Conservation (phyloP, 1,284 basidiomycete genomes). For the Sanghuangporus baumii region DNA sequence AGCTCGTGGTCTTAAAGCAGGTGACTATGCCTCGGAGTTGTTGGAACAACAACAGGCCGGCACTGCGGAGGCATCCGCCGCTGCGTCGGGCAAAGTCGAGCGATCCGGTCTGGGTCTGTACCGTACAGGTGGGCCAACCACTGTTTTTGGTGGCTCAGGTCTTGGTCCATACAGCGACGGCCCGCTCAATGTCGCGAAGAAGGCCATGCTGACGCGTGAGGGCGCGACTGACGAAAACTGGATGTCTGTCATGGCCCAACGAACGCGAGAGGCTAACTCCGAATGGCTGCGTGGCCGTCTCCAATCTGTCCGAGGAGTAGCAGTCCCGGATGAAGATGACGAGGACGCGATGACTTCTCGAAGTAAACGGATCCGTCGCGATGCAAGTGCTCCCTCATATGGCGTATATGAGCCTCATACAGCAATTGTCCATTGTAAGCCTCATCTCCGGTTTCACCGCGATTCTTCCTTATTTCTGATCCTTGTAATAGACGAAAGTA, state of each 20-base stretch:
- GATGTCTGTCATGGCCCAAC: slow-evolving; percentile 75
- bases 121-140: slow-evolving; percentile 80
- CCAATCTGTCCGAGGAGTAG: slow-evolving; percentile 46
- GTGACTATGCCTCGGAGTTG: slow-evolving; percentile 73
- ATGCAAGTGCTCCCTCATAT: slow-evolving; percentile 33
- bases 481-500: slow-evolving; percentile 48
- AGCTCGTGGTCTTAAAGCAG: slow-evolving; percentile 66
- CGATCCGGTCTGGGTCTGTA: slow-evolving; percentile 57
- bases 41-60: slow-evolving; percentile 57
- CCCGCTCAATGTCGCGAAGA: slow-evolving; percentile 72
- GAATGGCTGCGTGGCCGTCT: slow-evolving; percentile 60
- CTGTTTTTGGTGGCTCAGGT: slow-evolving; percentile 78
- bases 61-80: slow-evolving; percentile 37
- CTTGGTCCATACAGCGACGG: slow-evolving; percentile 83
- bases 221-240: slow-evolving; percentile 83
- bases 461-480: slow-evolving; percentile 13
- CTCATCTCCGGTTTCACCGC: slow-evolving; percentile 11
- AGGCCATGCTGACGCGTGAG: slow-evolving; percentile 62
- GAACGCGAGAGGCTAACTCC: slow-evolving; percentile 55
- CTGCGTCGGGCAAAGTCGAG: slow-evolving; percentile 34
- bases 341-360: slow-evolving; percentile 23
- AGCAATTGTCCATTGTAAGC: slow-evolving; percentile 61
- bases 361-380: slow-evolving; percentile 28
- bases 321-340: slow-evolving; percentile 23
- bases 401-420: slow-evolving; percentile 74